Percentiles rank a stretch among this genome's conserved stretches.
phyloP scores from a whole-genome alignment of 2,329 filamentous ascomycete genomes.

The Furcasterigmium sp. region DNA sequence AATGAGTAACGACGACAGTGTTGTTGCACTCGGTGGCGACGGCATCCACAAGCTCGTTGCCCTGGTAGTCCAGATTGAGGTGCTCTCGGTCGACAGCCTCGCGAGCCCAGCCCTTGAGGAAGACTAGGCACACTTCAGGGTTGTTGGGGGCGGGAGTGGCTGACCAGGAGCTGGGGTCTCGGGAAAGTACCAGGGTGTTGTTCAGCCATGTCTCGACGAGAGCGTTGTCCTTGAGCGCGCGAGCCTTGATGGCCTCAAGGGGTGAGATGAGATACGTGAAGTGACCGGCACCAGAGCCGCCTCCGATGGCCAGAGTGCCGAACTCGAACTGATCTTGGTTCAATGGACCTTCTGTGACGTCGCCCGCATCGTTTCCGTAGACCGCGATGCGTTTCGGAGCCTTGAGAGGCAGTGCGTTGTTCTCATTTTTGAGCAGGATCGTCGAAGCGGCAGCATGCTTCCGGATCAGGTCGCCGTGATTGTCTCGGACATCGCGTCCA shows the following conservation, averaged over 20 bases:
- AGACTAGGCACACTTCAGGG: conserved; percentile 72
- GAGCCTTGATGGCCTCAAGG: conserved; percentile 61
- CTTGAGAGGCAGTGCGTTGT: conserved; percentile 66
- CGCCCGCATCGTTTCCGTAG: conserved; percentile 77
- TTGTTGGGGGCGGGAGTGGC: conserved; percentile 35
- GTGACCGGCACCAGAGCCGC: conserved; percentile 70
- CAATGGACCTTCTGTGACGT: conserved; percentile 73
- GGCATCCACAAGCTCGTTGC: conserved; percentile 35
- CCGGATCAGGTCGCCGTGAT: conserved; percentile 70
- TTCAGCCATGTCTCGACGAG: conserved; percentile 62
- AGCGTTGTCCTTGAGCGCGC: conserved; percentile 53
- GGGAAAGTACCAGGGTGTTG: conserved; percentile 56
- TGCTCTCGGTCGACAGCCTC: conserved; percentile 68
- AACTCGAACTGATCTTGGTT: conserved; percentile 22
- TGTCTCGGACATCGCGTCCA: conserved; percentile 64
- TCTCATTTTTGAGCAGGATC: conserved; percentile 81
- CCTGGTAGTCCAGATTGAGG: conserved; percentile 53
- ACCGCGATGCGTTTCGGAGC: conserved; percentile 71
- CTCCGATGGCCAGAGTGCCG: conserved; percentile 67
- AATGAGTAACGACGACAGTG: conserved; percentile 5
- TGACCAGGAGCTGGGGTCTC: conserved; percentile 53
- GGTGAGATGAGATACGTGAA: conserved; percentile 75
- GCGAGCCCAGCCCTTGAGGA: conserved; percentile 81
- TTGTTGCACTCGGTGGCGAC: conserved; percentile 4
- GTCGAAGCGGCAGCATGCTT: conserved; percentile 74